phyloP scores from a whole-genome alignment of 768 basidiomycete species.

The Rhizopogon vinicolor region DNA sequence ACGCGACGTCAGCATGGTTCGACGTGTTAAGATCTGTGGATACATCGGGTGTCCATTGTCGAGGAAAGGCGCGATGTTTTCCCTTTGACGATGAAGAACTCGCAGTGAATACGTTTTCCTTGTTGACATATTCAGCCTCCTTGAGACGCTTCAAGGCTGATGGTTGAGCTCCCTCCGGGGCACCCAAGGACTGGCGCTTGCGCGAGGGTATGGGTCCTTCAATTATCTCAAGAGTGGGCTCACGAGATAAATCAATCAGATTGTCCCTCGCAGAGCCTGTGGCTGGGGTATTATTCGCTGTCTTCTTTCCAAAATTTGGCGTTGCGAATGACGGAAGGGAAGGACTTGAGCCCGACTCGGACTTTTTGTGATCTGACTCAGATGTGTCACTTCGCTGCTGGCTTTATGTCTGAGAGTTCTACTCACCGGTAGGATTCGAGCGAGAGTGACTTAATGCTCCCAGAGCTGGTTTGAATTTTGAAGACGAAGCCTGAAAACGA shows the following conservation, averaged over 20 bases:
- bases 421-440: neutral
- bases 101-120: constrained; percentile 19
- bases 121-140: constrained; percentile 11
- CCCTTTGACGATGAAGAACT: constrained; percentile 3
- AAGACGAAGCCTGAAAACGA: constrained; percentile 8
- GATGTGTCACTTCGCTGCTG: too few species aligned
- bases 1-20: constrained; percentile 1
- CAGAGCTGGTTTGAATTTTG: constrained; percentile 45
- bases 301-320: constrained; percentile 34
- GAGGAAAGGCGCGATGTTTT: constrained; percentile 2
- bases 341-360: constrained; percentile 9
- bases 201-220: constrained; percentile 6
- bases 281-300: neutral
- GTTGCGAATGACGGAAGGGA: constrained; percentile 41
- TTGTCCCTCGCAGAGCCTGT: constrained; percentile 10
- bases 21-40: constrained; percentile 18
- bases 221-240: constrained; percentile 6
- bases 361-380: constrained; percentile 20
- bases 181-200: constrained; percentile 29
- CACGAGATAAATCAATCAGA: constrained; percentile 12
- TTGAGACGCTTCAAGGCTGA: constrained; percentile 29
- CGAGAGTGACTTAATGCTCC: neutral
- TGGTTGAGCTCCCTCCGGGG: constrained; percentile 3
- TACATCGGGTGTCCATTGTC: constrained; percentile 13
- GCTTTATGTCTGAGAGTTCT: neutral